A percentile compares a stretch with the other conserved stretches of the same genome.
These are phyloP conservation scores for Porphyridium purpureum DNA, from an alignment of 23 red algal species.

Conservation along the genomic window DNA sequence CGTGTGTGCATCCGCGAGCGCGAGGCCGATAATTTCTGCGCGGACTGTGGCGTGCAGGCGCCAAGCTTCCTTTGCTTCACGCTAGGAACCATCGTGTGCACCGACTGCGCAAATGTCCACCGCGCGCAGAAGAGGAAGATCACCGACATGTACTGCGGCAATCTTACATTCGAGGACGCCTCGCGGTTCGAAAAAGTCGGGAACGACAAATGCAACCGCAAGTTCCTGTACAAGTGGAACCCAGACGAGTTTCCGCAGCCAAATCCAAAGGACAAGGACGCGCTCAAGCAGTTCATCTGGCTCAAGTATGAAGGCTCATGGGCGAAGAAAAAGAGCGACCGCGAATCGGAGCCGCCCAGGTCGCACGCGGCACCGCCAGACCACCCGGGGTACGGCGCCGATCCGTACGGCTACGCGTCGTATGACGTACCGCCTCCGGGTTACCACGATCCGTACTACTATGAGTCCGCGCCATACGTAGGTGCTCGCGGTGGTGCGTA, in stretches of 20 bases:
- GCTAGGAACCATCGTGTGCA: constrained; percentile 25
- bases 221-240: constrained; percentile 29
- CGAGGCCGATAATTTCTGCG: constrained; percentile 27
- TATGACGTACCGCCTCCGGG: too few species aligned
- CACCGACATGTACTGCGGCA: constrained; percentile 24
- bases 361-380: too few species aligned
- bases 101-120: constrained; percentile 17
- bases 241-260: constrained; percentile 18
- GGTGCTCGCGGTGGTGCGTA: too few species aligned
- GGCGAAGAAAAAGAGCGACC: constrained; percentile 15
- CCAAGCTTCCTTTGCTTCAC: constrained; percentile 30
- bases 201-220: constrained; percentile 26
- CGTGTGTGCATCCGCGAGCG: too few species aligned
- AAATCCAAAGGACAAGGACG: constrained; percentile 15
- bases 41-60: constrained; percentile 10
- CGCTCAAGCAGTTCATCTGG: constrained; percentile 31
- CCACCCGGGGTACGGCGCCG: too few species aligned
- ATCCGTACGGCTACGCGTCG: too few species aligned
- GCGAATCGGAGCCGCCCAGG: too few species aligned
- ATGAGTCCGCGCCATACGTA: too few species aligned
- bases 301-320: constrained; percentile 35
- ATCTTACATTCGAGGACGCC: constrained; percentile 19
- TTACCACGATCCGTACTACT: too few species aligned
- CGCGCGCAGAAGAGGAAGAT: constrained; percentile 22
- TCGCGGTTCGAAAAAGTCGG: constrained; percentile 26